phyloP scores from a whole-genome alignment of 2,329 filamentous ascomycete genomes.

The Thielaviopsis ethacetica region DNA sequence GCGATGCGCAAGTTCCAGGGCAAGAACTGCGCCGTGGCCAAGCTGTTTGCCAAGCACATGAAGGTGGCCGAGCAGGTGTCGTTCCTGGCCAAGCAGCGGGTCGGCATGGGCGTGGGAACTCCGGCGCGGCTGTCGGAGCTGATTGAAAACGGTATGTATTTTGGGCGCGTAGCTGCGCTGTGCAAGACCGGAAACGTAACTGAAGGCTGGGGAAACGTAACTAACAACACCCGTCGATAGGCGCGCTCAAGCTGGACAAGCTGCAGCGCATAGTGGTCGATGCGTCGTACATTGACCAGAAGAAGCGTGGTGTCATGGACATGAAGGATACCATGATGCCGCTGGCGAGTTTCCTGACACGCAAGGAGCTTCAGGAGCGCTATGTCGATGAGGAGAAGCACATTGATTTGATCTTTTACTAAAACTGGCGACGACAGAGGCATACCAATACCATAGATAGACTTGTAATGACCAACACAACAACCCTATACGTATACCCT shows the following conservation, averaged over 20 bases:
- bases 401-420: conserved; percentile 51
- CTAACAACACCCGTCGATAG: conserved; percentile 18
- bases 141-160: conserved; percentile 53
- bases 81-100: conserved; percentile 52
- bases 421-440: conserved; percentile 11
- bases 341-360: conserved; percentile 56
- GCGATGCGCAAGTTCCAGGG: conserved; percentile 62
- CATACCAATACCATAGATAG: not conserved
- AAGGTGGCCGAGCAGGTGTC: conserved; percentile 77
- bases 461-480: not conserved
- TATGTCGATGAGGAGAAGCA: conserved; percentile 44
- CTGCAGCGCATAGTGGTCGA: conserved; percentile 74
- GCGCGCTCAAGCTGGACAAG: conserved; percentile 52
- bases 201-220: not conserved
- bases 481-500: not conserved
- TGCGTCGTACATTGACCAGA: conserved; percentile 83
- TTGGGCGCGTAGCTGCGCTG: not conserved
- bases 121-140: conserved; percentile 69
- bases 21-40: conserved; percentile 64
- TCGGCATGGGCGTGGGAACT: conserved; percentile 81
- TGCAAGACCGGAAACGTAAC: too few relatives aligned
- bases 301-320: conserved; percentile 84
- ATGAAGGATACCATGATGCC: conserved; percentile 87
- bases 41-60: conserved; percentile 96
- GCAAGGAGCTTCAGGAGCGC: conserved; percentile 52